Percentiles rank a stretch among this genome's conserved stretches.
These are phyloP conservation scores for Warburgia ugandensis DNA, from an alignment of 164 flowering plant genomes.

Conservation along the genomic window DNA sequence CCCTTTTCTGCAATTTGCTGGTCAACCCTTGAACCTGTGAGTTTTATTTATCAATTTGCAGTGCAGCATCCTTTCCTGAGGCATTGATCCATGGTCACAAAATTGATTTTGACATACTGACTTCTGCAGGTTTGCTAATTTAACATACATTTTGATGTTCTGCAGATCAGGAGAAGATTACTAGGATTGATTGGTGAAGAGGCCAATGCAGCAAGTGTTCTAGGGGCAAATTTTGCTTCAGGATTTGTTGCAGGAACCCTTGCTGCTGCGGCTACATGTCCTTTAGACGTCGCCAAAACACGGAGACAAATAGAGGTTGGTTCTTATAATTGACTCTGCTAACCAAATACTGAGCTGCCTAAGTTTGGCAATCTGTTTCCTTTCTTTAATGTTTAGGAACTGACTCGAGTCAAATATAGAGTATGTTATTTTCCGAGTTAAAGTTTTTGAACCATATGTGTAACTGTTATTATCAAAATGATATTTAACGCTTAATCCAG, in stretches of 20 bases:
- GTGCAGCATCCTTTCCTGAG: neutral
- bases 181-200: conserved; percentile 54
- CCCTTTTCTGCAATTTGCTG: conserved; percentile 98
- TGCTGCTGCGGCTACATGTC: conserved; percentile 96
- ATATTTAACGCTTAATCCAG: too few relatives aligned
- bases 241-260: conserved; percentile 90
- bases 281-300: conserved; percentile 94
- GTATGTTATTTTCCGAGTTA: too few relatives aligned
- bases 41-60: conserved; percentile 8
- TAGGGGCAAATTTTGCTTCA: conserved; percentile 84
- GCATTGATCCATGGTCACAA: neutral
- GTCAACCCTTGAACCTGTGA: conserved; percentile 94
- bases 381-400: too few relatives aligned
- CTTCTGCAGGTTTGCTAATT: too few relatives aligned
- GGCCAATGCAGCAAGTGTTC: conserved; percentile 42
- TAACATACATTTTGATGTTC: neutral
- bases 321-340: too few relatives aligned
- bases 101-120: too few relatives aligned
- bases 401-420: too few relatives aligned
- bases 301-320: conserved; percentile 89
- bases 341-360: too few relatives aligned
- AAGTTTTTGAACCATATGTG: too few relatives aligned
- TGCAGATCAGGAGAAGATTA: conserved; percentile 58
- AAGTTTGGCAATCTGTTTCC: too few relatives aligned
- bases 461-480: too few relatives aligned